Base-by-base conservation (phyloP, 2,329 filamentous ascomycete genomes). In the Trichoderma simmonsii region DNA sequence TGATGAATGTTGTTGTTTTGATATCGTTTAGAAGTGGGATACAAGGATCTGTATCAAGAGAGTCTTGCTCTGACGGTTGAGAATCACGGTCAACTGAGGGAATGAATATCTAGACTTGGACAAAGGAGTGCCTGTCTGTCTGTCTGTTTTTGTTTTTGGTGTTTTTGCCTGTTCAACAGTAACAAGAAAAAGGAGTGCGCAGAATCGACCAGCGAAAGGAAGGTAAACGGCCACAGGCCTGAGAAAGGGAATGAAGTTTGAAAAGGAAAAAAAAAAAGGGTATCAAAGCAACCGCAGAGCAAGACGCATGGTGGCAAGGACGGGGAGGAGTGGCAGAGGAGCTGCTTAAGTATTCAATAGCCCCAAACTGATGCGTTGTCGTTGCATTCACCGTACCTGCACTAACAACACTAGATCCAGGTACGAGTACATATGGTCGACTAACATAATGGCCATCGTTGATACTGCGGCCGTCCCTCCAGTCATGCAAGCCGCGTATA, bases 171-270 rank as follows among this genome's bases (percentile, higher is more conserved):
- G 48, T 26, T 57, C 28, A 34, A 61, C 65, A 68, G 36, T n/a
- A 32, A 64, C 21, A 39, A 57, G 21, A n/a, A 39, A 39, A 70
- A 70, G 67, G 67, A 70, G 57, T 70, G 67, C 39, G 67, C 39
- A 70, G 39, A 62, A 70, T 70, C 67, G 67, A 70, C 67, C 67
- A 71, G 69, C 69, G 62, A 71, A 71, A 66, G 30, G n/a, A 61
- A 62, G 43, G 54, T 15, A 12, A 72, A 72, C 54, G 64, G 64
- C 64, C 63, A 69, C 60, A 63, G 62, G 60, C 60, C 62, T 59
- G 67, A n/a, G 4, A 6, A 69, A 51, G 30, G 51, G 39, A 70
- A 57, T 39, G 59, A 56, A 59, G 34, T 26, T 54, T 9, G 24
- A 28, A 21, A 51, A 30, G 9, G n/a, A n/a, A 60, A 26, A 28